Evolutionary conservation across 139 green algal genomes (phyloP).

Genomic region (Yamagishiella unicocca): DNA sequence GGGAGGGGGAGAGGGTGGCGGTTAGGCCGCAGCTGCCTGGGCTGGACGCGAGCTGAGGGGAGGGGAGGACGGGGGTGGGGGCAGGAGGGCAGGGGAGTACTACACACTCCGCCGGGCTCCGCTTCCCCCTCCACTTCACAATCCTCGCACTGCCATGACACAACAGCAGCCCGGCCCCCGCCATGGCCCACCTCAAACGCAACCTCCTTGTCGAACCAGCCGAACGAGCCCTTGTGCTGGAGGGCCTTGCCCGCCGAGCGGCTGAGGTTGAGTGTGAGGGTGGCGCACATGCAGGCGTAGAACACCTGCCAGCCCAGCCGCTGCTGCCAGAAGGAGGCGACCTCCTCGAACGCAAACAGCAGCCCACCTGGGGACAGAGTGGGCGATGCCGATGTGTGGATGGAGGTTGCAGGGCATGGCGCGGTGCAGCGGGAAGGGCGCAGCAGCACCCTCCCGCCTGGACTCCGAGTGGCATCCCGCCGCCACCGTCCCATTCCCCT

Average conservation of each 20-base stretch:
- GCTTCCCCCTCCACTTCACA: no score
- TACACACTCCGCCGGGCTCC: no score
- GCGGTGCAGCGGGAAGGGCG: not conserved
- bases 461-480: not conserved
- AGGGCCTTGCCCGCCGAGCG: conserved; percentile 71
- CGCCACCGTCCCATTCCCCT: not conserved
- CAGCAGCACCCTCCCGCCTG: not conserved
- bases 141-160: no score
- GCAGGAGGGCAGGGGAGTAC: no score
- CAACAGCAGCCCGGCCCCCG: not conserved
- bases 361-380: conserved; percentile 71
- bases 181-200: conserved; percentile 52
- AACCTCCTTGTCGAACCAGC: conserved; percentile 67
- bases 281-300: conserved; percentile 81
- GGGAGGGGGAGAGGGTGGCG: not conserved
- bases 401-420: not conserved
- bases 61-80: not conserved
- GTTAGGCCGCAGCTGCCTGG: no score
- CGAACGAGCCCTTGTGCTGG: conserved; percentile 61
- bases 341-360: conserved; percentile 92
- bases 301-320: conserved; percentile 89
- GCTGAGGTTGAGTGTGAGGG: conserved; percentile 78
- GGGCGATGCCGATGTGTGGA: not conserved
- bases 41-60: no score
- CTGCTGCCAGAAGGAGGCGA: conserved; percentile 87